Base-by-base conservation (phyloP, 2,329 filamentous ascomycete species). In the Helicocarpus griseus region DNA sequence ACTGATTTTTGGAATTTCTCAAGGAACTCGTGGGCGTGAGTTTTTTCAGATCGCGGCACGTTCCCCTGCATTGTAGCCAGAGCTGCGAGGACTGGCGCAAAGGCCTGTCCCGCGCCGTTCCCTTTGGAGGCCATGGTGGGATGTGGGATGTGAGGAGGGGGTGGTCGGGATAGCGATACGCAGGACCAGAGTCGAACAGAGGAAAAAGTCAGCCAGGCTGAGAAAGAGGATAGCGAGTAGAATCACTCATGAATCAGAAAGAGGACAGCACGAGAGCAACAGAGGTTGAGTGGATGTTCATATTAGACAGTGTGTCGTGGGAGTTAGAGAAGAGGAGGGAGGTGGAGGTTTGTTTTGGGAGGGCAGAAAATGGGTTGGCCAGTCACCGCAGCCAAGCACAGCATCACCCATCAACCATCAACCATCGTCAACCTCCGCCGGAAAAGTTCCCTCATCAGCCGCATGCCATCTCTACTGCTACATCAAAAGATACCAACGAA, bases 1-100 rank as follows among this genome's bases (percentile, higher is more conserved):
- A 95, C 91, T 69, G 93, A 97, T 81, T 98, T 98, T 79, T 98
- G 93, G 72, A 97, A 98, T 61, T 82, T 84, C 72, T 95, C 87
- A 54, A 98, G 78, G 68, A 85, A 98, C 67, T 91, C 83, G 66
- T 96, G 90, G 54, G 89, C 90, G 69, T 89, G 86, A 68, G 86
- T 85, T 76, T 97, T 97, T 65, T 87, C 82, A 58, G 85, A 79
- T 64, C 86, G 81, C 65, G 91, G 83, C 60, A 83, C 86, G 71
- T 85, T 87, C 67, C 89, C 79, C 65, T 82, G 85, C 90, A 98
- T 95, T 57, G 90, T 93, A 66, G 84, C 81, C 72, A 97, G 84
- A 57, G 91, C 93, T 60, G 86, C 83, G 62, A 97, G 78, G 61
- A 98, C 88, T 57, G 88, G 87, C 71, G 82, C 81, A 72, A 93